Base-by-base conservation (phyloP, 495 filamentous ascomycete species). In the Pseudevernia furfuracea region DNA sequence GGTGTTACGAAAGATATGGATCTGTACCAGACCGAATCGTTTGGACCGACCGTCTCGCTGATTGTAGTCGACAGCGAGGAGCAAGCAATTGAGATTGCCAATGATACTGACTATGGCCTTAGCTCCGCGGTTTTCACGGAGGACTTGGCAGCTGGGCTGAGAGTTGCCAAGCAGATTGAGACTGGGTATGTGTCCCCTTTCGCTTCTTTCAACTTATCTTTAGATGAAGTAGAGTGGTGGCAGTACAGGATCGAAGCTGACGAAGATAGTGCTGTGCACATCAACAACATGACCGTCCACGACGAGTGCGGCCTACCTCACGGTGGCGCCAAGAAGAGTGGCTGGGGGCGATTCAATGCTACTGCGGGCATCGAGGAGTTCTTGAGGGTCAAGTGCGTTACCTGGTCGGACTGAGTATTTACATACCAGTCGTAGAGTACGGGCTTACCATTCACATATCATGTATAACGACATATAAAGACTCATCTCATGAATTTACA, bases 271-370 rank as follows among this genome's bases (percentile, higher is more conserved):
- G 88, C 88, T 32, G 89, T 97, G 36, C 92, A 96, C 72, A 92
- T 96, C 71, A 97, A 97, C 73, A 81, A 78, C 41, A 85, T 91
- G 83, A 90, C 86, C 4, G 80, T 96, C 1, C 91, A 96, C 71
- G 92, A 97, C 66, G 92, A 96, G 76, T 74, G 84, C 17, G 78
- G 77, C 25, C 71, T 96, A 62, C 90, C 92, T 8, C 91, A 96
- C 74, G 92, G 92, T 32, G 92, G 92, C 37, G 84, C 84, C 70
- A 97, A 97, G 82, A 83, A 83, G 60, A 91, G 87, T 69, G 92
- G 92, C 14, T 92, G 84, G 72, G 92, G 92, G n/a, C 76, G 85
- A 3, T 87, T 87, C 73, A 83, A 82, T 65, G 82, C 75, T 15
- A 69, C 74, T 38, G 73, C 74, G 59, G 85, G 82, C 5, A 76